A percentile compares a stretch with the other conserved stretches of the same genome.
Evolutionary conservation across 2,329 filamentous ascomycete species (phyloP).

Genomic region (Diaporthe ampelina): DNA sequence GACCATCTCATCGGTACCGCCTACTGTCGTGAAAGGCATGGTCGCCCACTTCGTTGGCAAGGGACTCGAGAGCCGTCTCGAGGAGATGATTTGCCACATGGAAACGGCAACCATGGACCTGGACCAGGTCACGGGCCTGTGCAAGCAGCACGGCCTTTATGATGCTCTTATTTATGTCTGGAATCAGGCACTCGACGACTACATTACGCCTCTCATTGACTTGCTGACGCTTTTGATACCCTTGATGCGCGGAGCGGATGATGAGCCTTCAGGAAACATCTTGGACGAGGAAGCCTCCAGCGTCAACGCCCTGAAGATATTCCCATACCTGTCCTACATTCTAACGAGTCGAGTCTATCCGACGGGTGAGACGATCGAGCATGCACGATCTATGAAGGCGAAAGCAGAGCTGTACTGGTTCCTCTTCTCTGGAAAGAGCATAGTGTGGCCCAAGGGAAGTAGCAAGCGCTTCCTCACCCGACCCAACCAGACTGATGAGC

Average conservation of each 20-base stretch:
- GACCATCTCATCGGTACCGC: constrained; percentile 81
- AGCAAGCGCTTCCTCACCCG: constrained; percentile 73
- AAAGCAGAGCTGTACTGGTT: constrained; percentile 95
- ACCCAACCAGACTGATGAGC: constrained; percentile 69
- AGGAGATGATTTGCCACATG: constrained; percentile 95
- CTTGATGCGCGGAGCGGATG: constrained; percentile 69
- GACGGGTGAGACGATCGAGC: constrained; percentile 80
- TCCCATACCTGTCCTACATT: constrained; percentile 93
- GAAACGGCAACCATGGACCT: constrained; percentile 93
- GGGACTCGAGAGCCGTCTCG: constrained; percentile 82
- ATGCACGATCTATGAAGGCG: constrained; percentile 79
- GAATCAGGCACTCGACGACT: constrained; percentile 91
- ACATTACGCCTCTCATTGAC: constrained; percentile 90
- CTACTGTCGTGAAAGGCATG: constrained; percentile 86
- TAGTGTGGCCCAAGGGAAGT: constrained; percentile 80
- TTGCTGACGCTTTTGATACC: constrained; percentile 78
- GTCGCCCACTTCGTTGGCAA: constrained; percentile 84
- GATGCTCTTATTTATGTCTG: constrained; percentile 97
- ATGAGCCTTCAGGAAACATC: constrained; percentile 63
- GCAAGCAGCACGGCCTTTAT: constrained; percentile 92
- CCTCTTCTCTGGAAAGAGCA: constrained; percentile 86
- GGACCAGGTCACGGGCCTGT: constrained; percentile 90
- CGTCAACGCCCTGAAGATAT: constrained; percentile 88
- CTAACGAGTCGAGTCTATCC: constrained; percentile 94
- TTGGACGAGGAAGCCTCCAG: constrained; percentile 73